These are phyloP conservation scores for Spathaspora jeffriesii DNA, from an alignment of 1,139 yeast species.

Conservation along the genomic window DNA sequence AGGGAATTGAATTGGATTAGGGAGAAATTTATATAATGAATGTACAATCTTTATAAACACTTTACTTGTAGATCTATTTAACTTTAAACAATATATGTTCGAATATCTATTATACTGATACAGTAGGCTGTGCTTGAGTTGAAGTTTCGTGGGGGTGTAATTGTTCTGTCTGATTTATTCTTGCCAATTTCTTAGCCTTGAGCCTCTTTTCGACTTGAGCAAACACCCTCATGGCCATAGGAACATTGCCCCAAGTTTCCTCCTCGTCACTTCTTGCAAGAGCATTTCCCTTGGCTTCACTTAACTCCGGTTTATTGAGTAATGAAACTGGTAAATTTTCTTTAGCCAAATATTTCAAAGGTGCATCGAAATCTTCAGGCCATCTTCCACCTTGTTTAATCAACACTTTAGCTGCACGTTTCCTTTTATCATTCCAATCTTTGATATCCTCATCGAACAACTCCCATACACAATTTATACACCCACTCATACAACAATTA, in stretches of 20 bases:
- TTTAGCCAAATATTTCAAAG: conserved; percentile 34
- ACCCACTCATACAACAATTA: conserved; percentile 97
- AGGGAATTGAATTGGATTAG: conserved; percentile 58
- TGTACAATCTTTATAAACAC: not conserved
- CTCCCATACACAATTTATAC: conserved; percentile 97
- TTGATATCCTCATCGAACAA: conserved; percentile 82
- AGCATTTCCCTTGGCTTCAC: conserved; percentile 13
- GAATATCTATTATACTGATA: not conserved
- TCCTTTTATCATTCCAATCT: conserved; percentile 70
- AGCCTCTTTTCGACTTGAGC: conserved; percentile 77
- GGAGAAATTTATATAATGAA: not conserved
- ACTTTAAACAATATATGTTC: not conserved
- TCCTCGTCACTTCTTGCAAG: conserved; percentile 23
- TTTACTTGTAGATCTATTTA: not conserved
- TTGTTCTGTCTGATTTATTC: not conserved
- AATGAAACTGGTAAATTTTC: conserved; percentile 36
- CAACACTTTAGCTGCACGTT: conserved; percentile 60
- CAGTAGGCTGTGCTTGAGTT: not conserved
- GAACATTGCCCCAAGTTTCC: conserved; percentile 66
- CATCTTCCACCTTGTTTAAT: conserved; percentile 56
- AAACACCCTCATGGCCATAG: conserved; percentile 76
- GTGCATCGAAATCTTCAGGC: conserved; percentile 85
- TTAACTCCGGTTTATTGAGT: conserved; percentile 24
- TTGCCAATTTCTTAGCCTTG: conserved; percentile 34
- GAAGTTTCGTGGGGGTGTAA: not conserved